Conservation (phyloP, 2,329 filamentous ascomycete genomes). For the Colletotrichum sublineola region DNA sequence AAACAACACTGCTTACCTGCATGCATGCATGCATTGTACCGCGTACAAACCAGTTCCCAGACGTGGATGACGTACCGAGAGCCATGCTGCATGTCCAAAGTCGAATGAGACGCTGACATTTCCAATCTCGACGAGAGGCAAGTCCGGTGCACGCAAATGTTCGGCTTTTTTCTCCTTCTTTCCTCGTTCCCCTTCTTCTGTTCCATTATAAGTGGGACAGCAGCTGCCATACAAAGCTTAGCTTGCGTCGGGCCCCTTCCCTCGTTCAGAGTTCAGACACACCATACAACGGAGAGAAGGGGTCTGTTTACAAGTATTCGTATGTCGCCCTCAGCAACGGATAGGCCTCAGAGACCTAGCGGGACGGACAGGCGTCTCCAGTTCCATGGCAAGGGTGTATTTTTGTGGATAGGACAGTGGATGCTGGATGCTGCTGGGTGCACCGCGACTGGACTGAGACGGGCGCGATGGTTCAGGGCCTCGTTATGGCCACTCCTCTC, state of each 20-base stretch:
- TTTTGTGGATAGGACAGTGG: not conserved
- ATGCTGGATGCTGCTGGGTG: constrained; percentile 18
- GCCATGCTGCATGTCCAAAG: not conserved
- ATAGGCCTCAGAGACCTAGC: not conserved
- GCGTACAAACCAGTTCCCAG: not conserved
- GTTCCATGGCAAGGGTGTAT: constrained; percentile 13
- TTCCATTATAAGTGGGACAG: constrained; percentile 22
- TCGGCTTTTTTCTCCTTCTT: not conserved
- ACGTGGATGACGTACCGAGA: not conserved
- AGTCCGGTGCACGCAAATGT: not conserved
- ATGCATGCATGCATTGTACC: not conserved
- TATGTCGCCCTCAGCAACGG: constrained; percentile 9
- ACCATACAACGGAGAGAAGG: constrained; percentile 4
- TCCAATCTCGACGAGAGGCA: constrained; percentile 15
- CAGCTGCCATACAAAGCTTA: constrained; percentile 34
- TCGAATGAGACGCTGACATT: constrained; percentile 6
- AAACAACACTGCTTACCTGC: not conserved
- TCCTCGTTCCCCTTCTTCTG: constrained; percentile 3
- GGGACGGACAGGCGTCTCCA: constrained; percentile 8
- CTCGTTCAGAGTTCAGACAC: constrained; percentile 1
- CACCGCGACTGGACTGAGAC: constrained; percentile 18
- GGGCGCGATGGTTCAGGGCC: not conserved
- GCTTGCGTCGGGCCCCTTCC: constrained; percentile 15
- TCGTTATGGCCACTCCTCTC: constrained; percentile 30
- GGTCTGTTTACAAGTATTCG: not conserved